Base-by-base conservation (phyloP, 225 moss, liverwort and hornwort species). In the Bryum argenteum region DNA sequence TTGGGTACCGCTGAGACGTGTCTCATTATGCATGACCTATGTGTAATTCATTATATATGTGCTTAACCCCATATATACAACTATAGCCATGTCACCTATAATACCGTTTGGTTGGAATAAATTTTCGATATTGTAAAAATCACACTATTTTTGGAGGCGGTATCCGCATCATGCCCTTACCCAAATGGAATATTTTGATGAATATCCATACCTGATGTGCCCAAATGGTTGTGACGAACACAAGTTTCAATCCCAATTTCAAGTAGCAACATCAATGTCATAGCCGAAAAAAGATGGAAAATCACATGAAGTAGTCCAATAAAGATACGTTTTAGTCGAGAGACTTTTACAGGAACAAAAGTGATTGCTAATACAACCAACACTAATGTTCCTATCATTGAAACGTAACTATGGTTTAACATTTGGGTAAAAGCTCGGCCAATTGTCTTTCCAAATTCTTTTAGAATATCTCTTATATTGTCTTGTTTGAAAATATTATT, bases 231-330 rank as follows among this genome's bases (percentile, higher is more conserved):
- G 63, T 88, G 80, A 6, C 88, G 77, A 17, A 88, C 66, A 71
- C 88, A 88, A 2, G 88, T 88, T 75, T 85, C 88, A 10, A 88
- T 79, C 44, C 88, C 79, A 23, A 88, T 79, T 72, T 88, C 88
- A 40, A 88, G 78, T 19, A 85, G 57, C 28, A 88, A 40, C 88
- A 88, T 85, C 57, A 88, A 67, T 11, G 80, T 75, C 82, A 85
- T 79, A 7, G 88, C 85, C 1, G 85, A 79, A 5, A 57, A n/a
- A 12, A 88, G 85, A 71, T 88, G 88, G 2, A 38, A 55, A 41
- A 39, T 38, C 1, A 82, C 75, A 28, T 88, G 88, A 37, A 88
- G 69, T 8, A 78, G 58, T 41, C 88, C 88, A 38, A 88, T 88
- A 2, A 69, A 19, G 22, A 82, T 75, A 11, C 70, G 23, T 14